These are phyloP conservation scores for Calonectria fujianensis DNA, from an alignment of 2,329 filamentous ascomycete species.

Conservation along the genomic window DNA sequence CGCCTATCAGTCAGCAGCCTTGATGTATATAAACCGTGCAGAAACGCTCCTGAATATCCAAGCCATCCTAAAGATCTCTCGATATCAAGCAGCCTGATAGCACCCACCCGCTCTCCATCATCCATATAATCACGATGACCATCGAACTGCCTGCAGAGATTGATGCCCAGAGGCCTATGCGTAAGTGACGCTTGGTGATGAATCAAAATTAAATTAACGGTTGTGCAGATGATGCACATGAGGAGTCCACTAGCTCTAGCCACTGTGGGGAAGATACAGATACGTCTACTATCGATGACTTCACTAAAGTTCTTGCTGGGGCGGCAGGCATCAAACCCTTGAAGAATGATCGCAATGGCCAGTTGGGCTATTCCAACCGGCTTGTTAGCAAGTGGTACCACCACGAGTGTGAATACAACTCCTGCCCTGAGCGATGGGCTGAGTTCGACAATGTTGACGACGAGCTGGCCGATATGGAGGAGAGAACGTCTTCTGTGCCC, in stretches of 20 bases:
- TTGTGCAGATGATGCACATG: neutral
- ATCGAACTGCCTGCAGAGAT: neutral
- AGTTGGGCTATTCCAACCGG: conserved; percentile 28
- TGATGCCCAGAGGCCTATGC: neutral
- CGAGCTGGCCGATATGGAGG: conserved; percentile 52
- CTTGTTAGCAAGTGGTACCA: conserved; percentile 46
- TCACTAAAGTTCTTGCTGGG: neutral
- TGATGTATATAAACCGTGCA: neutral
- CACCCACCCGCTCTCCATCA: neutral
- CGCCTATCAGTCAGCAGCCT: neutral
- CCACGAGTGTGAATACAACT: conserved; percentile 50
- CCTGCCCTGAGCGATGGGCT: conserved; percentile 56
- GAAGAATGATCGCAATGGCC: neutral
- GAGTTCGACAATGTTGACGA: conserved; percentile 55
- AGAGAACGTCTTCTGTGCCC: conserved; percentile 50
- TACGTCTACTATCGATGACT: neutral
- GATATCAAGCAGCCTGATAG: too few species aligned
- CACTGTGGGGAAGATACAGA: neutral
- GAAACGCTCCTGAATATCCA: neutral
- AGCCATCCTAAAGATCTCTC: neutral
- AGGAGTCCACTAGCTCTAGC: neutral
- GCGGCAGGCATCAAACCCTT: neutral
- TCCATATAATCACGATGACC: neutral
- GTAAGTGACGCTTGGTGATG: neutral
- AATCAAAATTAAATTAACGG: neutral